Evolutionary conservation across 441 rosid genomes (phyloP).

Genomic region (Populus tomentosa): DNA sequence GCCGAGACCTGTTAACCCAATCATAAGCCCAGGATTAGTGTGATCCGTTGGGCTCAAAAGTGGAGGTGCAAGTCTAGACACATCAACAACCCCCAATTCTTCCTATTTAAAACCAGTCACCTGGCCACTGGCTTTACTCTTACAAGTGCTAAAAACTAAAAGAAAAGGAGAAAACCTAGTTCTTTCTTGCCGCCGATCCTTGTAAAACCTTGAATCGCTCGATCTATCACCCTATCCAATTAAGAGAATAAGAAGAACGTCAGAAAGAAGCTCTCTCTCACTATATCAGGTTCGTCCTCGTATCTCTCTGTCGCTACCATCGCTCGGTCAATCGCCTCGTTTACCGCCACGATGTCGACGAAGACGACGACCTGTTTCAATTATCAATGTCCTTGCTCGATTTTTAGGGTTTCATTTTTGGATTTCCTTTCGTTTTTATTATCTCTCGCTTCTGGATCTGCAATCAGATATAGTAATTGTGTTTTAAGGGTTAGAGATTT

Average conservation of each 20-base stretch:
- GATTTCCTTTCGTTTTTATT: background rate
- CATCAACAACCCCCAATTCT: no score
- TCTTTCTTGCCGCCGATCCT: background rate
- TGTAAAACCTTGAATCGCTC: background rate
- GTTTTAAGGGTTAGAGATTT: background rate
- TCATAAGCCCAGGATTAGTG: no score
- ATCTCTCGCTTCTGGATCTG: background rate
- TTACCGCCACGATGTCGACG: background rate
- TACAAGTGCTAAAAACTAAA: no score
- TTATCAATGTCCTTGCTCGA: background rate
- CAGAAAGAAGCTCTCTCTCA: background rate
- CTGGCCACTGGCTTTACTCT: no score
- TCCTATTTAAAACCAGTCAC: no score
- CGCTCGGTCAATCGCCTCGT: background rate
- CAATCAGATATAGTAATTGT: background rate
- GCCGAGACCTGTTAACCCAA: no score
- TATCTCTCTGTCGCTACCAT: background rate
- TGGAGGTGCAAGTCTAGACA: no score
- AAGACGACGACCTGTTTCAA: background rate
- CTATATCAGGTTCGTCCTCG: background rate
- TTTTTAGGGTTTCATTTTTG: slow-evolving; percentile 2
- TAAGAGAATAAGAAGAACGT: background rate
- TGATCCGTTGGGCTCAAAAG: no score
- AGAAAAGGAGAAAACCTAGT: no score
- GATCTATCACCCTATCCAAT: background rate